Evolutionary conservation across 768 basidiomycete species (phyloP).

Genomic region (Lentinula detonsa): DNA sequence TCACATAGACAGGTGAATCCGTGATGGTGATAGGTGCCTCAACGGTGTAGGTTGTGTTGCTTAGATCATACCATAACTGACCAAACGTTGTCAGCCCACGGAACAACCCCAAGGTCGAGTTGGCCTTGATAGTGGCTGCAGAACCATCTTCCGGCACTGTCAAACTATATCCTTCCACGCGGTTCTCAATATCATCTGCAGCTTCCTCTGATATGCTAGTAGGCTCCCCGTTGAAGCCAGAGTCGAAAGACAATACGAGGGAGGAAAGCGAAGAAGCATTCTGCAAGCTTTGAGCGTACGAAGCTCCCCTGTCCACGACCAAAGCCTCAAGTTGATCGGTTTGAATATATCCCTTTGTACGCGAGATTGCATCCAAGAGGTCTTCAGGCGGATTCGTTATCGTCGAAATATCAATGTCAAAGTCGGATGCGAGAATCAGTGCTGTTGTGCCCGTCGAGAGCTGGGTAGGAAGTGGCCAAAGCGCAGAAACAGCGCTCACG

Average conservation of each 20-base stretch:
- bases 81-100: conserved; percentile 72
- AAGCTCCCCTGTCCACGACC: conserved; percentile 32
- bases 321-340: conserved; percentile 34
- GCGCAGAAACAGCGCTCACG: conserved; percentile 9
- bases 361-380: conserved; percentile 28
- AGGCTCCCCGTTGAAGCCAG: neutral
- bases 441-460: conserved; percentile 14
- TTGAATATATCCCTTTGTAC: conserved; percentile 22
- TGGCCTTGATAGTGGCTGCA: conserved; percentile 48
- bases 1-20: conserved; percentile 62
- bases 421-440: conserved; percentile 18
- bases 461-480: conserved; percentile 23
- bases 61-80: conserved; percentile 57
- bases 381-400: conserved; percentile 27
- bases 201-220: conserved; percentile 24
- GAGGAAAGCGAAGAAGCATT: conserved; percentile 21
- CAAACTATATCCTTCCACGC: conserved; percentile 59
- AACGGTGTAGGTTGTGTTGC: conserved; percentile 42
- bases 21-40: conserved; percentile 54
- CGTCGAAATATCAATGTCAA: conserved; percentile 24
- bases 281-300: conserved; percentile 19
- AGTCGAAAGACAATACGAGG: conserved; percentile 23
- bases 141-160: conserved; percentile 48
- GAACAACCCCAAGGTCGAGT: conserved; percentile 60
- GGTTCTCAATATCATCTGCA: conserved; percentile 38